Base-by-base conservation (phyloP, 768 basidiomycete species). In the Pleurotus citrinopileatus region DNA sequence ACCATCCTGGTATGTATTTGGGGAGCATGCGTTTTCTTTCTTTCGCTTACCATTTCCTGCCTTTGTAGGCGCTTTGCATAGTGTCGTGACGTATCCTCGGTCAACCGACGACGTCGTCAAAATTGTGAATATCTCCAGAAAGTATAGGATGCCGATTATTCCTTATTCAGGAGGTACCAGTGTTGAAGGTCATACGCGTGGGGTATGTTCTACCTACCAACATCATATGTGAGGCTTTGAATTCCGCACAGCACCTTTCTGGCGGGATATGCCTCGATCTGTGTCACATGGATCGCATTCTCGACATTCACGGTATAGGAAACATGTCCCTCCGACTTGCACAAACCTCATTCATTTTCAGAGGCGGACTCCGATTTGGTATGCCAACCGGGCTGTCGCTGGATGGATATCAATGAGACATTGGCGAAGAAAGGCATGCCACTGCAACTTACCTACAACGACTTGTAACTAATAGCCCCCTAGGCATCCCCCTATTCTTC, bases 231-330 rank as follows among this genome's bases (percentile, higher is more conserved):
- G 51, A 28, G 42, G 19, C 10, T 17, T 27, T 38, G n/a, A 37
- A 26, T 13, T 43, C 6, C n/a, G n/a, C 22, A 25, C 51, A 77
- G 74, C 70, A 73, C 58, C 50, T 63, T 8, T 58, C 63, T 10
- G 84, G 85, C 8, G 86, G 91, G 0, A 91, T 95, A 37, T 92
- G 88, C 52, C 72, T 94, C 17, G 89, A 94, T 61, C 69, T 94
- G 68, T 82, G 81, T 1, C 66, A 70, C 7, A 95, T 96, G 93
- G 78, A 92, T 65, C 76, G 78, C 51, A 87, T 95, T 47, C 59
- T 94, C 6, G 79, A 78, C 34, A 83, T 94, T 42, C 80, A 91
- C 60, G 84, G 87, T 86, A 56, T 28, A 72, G 61, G 42, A 19
- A n/a, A 46, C 17, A 1, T n/a, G 20, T n/a, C 9, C 45, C 51